phyloP scores from a whole-genome alignment of 2,329 filamentous ascomycete species.

The Teratosphaeria zuluensis region DNA sequence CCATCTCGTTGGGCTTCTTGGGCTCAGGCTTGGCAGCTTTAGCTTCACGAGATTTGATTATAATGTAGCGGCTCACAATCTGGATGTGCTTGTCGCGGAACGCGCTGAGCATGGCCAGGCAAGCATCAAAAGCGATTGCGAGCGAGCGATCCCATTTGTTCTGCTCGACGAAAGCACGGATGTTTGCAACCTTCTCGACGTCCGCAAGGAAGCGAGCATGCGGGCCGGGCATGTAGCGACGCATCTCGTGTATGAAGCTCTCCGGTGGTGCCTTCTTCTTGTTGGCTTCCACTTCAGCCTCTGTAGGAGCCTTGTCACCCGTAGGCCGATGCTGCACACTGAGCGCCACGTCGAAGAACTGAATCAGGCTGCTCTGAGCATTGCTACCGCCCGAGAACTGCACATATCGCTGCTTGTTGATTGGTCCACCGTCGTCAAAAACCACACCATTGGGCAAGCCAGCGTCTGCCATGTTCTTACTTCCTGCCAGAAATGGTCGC shows the following conservation, averaged over 20 bases:
- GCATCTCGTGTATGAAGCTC: conserved; percentile 96
- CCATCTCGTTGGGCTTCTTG: conserved; percentile 38
- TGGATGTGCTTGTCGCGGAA: conserved; percentile 93
- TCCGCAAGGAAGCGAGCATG: conserved; percentile 84
- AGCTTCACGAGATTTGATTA: conserved; percentile 53
- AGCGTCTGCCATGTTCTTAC: conserved; percentile 95
- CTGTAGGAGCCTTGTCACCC: conserved; percentile 50
- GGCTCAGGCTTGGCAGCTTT: conserved; percentile 25
- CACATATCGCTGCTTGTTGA: conserved; percentile 49
- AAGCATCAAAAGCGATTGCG: conserved; percentile 79
- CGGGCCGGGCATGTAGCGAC: conserved; percentile 88
- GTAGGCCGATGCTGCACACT: conserved; percentile 87
- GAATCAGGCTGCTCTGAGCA: conserved; percentile 90
- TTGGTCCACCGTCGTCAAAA: conserved; percentile 62
- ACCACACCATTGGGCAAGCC: conserved; percentile 79
- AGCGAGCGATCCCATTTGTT: conserved; percentile 55
- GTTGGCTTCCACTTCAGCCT: conserved; percentile 31
- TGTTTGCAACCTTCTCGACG: conserved; percentile 70
- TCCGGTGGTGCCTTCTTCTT: conserved; percentile 39
- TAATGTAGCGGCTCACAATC: conserved; percentile 92
- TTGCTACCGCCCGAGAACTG: conserved; percentile 93
- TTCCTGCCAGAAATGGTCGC: conserved; percentile 88
- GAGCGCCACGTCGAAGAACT: conserved; percentile 91
- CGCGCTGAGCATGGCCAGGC: conserved; percentile 64
- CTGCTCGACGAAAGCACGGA: conserved; percentile 68